Base-by-base conservation (phyloP, 1,284 basidiomycete genomes). In the Leccinum cinnamomeum region DNA sequence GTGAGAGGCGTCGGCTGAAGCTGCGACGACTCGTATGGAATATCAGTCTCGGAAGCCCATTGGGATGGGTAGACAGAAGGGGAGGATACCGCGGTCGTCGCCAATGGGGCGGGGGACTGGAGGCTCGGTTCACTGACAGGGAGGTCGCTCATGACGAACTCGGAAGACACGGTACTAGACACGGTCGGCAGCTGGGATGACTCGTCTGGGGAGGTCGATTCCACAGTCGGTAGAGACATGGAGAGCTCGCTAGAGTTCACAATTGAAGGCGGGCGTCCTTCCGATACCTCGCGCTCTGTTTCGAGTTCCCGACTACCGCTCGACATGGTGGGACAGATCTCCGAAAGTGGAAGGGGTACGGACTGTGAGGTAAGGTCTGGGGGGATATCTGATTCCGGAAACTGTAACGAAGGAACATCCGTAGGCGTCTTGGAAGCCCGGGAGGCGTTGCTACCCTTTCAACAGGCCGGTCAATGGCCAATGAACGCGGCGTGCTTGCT, bases 11-110 rank as follows among this genome's bases (percentile, higher is more conserved):
- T 90, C 0, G 89, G 86, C 10, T 78, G 78, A 23, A 92, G 76
- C 16, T 88, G 75, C 0, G 87, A 87, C 0, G 89, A 89, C 39
- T 91, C 89, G 65, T 88, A 92, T 0, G 89, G 88, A 8, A 78
- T 67, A 63, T 90, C 84, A 0, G 84, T 85, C 67, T 86, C 84
- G 3, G 80, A 75, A 8, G 81, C 83, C 87, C 87, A 89, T n/a
- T 41, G 39, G 39, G 39, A 41, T 78, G 30, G 30, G 25, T 28
- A 7, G 25, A 28, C 25, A 28, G 25, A 28, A 62, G 25, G 25
- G 25, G 76, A 78, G 2, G 73, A 62, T 25, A 67, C 69, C 6
- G 72, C 66, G 33, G 63, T 73, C 20, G 20, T 23, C 16, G 65
- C 68, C 60, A 72, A 63, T 25, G 72, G 68, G 3, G 16, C 62